Percentiles rank a stretch among this genome's conserved stretches.
These are phyloP conservation scores for Centrapalus pauciflorus DNA, from an alignment of 129 eudicot species.

Conservation along the genomic window DNA sequence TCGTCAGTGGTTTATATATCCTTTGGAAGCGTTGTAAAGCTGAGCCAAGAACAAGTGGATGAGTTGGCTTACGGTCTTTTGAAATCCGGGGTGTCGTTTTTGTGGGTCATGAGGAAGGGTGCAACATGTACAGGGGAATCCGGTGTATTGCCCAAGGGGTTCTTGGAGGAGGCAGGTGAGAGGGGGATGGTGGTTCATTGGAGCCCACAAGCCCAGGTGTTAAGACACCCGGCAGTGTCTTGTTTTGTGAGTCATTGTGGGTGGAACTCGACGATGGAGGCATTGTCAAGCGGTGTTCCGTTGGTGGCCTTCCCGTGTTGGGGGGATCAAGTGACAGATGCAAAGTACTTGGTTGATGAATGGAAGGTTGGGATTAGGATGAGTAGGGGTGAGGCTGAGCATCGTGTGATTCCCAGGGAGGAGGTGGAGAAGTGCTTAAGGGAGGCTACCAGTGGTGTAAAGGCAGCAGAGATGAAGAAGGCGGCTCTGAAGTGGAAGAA, in stretches of 20 bases:
- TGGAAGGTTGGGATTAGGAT: slow-evolving; percentile 47
- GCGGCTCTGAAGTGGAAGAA: slow-evolving; percentile 52
- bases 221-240: slow-evolving; percentile 53
- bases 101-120: slow-evolving; percentile 45
- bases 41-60: slow-evolving; percentile 46
- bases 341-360: slow-evolving; percentile 57
- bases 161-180: slow-evolving; percentile 25
- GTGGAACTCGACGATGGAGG: slow-evolving; percentile 73
- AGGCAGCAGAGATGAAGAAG: slow-evolving; percentile 39
- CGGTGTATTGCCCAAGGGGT: slow-evolving; percentile 35
- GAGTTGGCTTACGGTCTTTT: slow-evolving; percentile 48
- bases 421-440: slow-evolving; percentile 40
- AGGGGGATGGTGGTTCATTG: slow-evolving; percentile 51
- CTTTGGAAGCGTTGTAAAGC: slow-evolving; percentile 48
- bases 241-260: slow-evolving; percentile 71
- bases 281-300: slow-evolving; percentile 54
- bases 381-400: slow-evolving; percentile 55
- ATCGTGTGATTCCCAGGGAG: slow-evolving; percentile 33
- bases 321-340: slow-evolving; percentile 83
- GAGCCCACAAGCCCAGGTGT: slow-evolving; percentile 52
- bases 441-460: slow-evolving; percentile 35
- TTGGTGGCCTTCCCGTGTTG: slow-evolving; percentile 65
- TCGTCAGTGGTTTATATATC: slow-evolving; percentile 65
- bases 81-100: slow-evolving; percentile 41
- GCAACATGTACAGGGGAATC: background rate